Evolutionary conservation across 805 yeast genomes (phyloP).

Genomic region (Starmerella apis): DNA sequence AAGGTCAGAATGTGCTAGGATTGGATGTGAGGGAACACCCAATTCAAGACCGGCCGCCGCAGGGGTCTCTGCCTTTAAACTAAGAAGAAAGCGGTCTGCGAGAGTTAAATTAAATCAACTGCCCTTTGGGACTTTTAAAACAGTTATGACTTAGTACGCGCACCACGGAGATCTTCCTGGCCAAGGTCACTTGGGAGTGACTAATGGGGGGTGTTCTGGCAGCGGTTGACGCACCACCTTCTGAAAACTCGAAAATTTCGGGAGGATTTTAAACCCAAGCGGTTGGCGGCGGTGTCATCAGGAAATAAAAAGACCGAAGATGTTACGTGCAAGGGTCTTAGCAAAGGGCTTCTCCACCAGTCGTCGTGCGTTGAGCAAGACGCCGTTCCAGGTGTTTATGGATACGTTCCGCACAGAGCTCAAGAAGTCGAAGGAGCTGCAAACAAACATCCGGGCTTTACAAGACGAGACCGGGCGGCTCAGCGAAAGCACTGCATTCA

Average conservation of each 20-base stretch:
- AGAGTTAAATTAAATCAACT: too few species aligned
- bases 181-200: not conserved
- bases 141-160: too few species aligned
- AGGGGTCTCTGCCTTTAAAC: not conserved
- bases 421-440: slow-evolving; percentile 79
- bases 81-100: not conserved
- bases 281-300: not conserved
- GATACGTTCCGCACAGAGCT: slow-evolving; percentile 88
- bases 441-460: slow-evolving; percentile 83
- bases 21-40: not conserved
- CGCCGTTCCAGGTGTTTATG: slow-evolving; percentile 81
- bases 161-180: too few species aligned
- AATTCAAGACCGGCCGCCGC: not conserved
- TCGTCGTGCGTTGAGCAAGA: slow-evolving; percentile 21
- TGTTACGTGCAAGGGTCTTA: slow-evolving; percentile 16
- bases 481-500: slow-evolving; percentile 89
- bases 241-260: not conserved
- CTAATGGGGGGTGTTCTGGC: not conserved
- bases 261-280: not conserved
- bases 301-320: not conserved
- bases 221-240: not conserved
- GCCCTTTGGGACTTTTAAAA: too few species aligned
- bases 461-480: slow-evolving; percentile 93
- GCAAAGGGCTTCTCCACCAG: slow-evolving; percentile 15
- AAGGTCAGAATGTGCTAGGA: not conserved